These are phyloP conservation scores for Colletotrichum lini DNA, from an alignment of 2,329 filamentous ascomycete species.

Conservation along the genomic window DNA sequence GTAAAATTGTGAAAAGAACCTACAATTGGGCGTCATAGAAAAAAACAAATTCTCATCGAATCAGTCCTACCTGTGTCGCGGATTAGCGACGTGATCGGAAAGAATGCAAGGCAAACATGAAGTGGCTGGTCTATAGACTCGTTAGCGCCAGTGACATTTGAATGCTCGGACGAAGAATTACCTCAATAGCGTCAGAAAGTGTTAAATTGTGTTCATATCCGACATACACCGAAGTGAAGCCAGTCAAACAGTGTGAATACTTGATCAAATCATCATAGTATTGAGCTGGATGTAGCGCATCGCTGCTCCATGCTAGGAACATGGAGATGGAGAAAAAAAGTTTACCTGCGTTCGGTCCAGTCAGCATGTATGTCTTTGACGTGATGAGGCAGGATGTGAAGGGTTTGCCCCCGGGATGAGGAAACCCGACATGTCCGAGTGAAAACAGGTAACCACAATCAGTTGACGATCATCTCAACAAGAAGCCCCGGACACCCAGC, in stretches of 20 bases:
- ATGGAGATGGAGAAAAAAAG: constrained; percentile 9
- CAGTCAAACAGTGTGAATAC: constrained; percentile 76
- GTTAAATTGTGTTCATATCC: constrained; percentile 66
- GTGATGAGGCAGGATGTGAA: constrained; percentile 16
- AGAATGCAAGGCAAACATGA: constrained; percentile 9
- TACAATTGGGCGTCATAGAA: constrained; percentile 17
- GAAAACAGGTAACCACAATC: constrained; percentile 58
- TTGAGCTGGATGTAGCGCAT: constrained; percentile 21
- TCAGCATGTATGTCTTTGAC: constrained; percentile 19
- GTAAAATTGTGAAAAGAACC: not conserved
- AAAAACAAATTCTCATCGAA: constrained; percentile 2
- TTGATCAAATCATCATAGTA: constrained; percentile 63
- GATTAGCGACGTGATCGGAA: constrained; percentile 20
- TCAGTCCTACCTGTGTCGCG: constrained; percentile 23
- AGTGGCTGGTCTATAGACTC: not conserved
- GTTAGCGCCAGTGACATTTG: not conserved
- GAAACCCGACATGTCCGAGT: not conserved
- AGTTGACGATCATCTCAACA: constrained; percentile 78
- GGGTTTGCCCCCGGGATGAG: not conserved
- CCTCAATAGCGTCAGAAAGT: constrained; percentile 69
- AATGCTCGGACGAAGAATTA: constrained; percentile 43
- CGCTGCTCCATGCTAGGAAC: constrained; percentile 24
- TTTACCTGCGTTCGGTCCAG: constrained; percentile 48
- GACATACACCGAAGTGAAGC: constrained; percentile 54
- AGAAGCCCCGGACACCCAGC: constrained; percentile 66